Conservation (phyloP, 306 rosid species). For the Sindora glabra region DNA sequence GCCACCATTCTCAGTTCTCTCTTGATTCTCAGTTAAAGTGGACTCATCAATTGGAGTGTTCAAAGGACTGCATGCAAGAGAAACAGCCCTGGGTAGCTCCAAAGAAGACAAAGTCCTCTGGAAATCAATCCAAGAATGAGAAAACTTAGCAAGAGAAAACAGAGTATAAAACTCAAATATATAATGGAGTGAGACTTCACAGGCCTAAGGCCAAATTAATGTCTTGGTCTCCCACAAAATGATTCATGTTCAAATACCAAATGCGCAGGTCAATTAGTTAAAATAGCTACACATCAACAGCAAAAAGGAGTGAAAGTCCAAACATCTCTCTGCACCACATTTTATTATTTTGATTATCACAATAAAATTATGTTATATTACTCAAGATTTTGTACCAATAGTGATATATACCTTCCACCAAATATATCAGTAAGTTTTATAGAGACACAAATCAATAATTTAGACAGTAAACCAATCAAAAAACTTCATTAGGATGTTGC, state of each 20-base stretch:
- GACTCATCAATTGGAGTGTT: conserved; percentile 20
- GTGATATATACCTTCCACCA: not conserved
- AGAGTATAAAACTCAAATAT: not conserved
- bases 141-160: conserved; percentile 13
- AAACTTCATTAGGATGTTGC: conserved; percentile 3
- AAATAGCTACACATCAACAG: too few species aligned
- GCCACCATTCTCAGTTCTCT: conserved; percentile 19
- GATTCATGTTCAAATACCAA: too few species aligned
- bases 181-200: not conserved
- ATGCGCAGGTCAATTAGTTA: too few species aligned
- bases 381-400: not conserved
- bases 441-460: not conserved
- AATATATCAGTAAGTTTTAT: not conserved
- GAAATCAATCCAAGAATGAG: conserved; percentile 26
- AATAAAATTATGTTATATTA: not conserved
- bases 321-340: too few species aligned
- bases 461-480: conserved; percentile 10
- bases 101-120: conserved; percentile 68
- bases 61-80: conserved; percentile 34
- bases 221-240: too few species aligned
- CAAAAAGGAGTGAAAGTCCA: too few species aligned
- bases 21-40: conserved; percentile 26
- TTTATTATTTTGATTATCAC: not conserved
- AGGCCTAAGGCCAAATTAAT: not conserved
- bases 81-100: conserved; percentile 52